A percentile compares a stretch with the other conserved stretches of the same genome.
Evolutionary conservation across 164 flowering plant genomes (phyloP).

Genomic region (Annona cherimola): DNA sequence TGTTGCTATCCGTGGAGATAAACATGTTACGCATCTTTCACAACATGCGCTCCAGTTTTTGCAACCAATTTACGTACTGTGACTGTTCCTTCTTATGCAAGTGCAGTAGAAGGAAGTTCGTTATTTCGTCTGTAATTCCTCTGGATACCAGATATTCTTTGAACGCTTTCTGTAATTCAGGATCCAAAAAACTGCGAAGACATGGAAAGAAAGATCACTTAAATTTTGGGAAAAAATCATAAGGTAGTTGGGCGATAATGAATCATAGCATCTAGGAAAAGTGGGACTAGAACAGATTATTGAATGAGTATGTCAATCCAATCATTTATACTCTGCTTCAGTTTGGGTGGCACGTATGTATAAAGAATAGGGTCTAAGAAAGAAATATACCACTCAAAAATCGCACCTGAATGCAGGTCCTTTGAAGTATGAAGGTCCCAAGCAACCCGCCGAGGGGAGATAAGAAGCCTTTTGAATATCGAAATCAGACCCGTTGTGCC

Average conservation of each 20-base stretch:
- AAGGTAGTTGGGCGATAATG: not conserved
- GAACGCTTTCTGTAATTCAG: conserved; percentile 45
- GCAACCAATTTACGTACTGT: conserved; percentile 71
- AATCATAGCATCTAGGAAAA: too few relatives aligned
- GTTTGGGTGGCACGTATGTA: too few relatives aligned
- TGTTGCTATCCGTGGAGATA: not conserved
- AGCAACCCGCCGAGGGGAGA: conserved; percentile 26
- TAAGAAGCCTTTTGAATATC: conserved; percentile 37
- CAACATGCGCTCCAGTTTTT: conserved; percentile 35
- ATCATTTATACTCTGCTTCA: too few relatives aligned
- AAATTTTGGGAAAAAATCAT: not conserved
- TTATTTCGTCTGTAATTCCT: conserved; percentile 54
- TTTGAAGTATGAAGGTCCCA: conserved; percentile 38
- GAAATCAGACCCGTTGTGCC: conserved; percentile 28
- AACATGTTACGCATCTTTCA: conserved; percentile 3
- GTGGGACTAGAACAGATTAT: too few relatives aligned
- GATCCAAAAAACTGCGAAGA: conserved; percentile 55
- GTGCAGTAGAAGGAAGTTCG: conserved; percentile 55
- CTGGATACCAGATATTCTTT: conserved; percentile 43
- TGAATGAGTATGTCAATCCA: too few relatives aligned
- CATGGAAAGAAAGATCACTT: not conserved
- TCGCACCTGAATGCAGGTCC: conserved; percentile 64
- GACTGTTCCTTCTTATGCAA: conserved; percentile 63
- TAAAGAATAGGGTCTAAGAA: too few relatives aligned
- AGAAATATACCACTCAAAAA: not conserved